Percentiles rank a stretch among this genome's conserved stretches.
Evolutionary conservation across 441 rosid genomes (phyloP).

Genomic region (Croton setiger): DNA sequence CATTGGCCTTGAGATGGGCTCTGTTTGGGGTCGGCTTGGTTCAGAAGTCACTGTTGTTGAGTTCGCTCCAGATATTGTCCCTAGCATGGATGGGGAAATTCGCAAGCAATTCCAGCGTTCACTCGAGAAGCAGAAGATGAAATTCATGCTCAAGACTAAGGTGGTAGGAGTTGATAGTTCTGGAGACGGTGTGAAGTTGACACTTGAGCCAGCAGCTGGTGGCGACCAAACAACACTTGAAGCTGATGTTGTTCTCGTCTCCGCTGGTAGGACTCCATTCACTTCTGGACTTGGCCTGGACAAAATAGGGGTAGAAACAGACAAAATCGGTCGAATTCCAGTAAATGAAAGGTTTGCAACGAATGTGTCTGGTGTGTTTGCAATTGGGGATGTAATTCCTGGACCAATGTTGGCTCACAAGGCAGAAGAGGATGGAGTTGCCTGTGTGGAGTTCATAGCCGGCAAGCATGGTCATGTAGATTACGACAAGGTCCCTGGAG

Average conservation of each 20-base stretch:
- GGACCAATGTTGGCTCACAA: constrained; percentile 99
- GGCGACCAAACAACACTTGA: constrained; percentile 82
- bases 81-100: constrained; percentile 91
- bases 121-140: constrained; percentile 96
- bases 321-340: constrained; percentile 72
- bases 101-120: constrained; percentile 92
- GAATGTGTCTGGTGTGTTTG: constrained; percentile 77
- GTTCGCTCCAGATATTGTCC: constrained; percentile 94
- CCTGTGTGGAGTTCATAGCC: constrained; percentile 92
- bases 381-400: constrained; percentile 96
- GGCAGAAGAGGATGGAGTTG: constrained; percentile 98
- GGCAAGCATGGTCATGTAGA: constrained; percentile 98
- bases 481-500: constrained; percentile 97
- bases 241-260: constrained; percentile 94
- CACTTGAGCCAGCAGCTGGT: constrained; percentile 84
- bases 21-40: constrained; percentile 91
- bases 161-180: constrained; percentile 82
- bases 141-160: constrained; percentile 96
- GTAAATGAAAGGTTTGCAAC: constrained; percentile 80
- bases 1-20: constrained; percentile 99
- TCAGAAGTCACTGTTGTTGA: constrained; percentile 98
- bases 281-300: constrained; percentile 88
- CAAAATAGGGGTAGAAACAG: constrained; percentile 91
- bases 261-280: constrained; percentile 91
- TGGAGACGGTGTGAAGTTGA: constrained; percentile 74